phyloP scores from a whole-genome alignment of 352 stramenopile genomes.

The Pythium sp. region DNA sequence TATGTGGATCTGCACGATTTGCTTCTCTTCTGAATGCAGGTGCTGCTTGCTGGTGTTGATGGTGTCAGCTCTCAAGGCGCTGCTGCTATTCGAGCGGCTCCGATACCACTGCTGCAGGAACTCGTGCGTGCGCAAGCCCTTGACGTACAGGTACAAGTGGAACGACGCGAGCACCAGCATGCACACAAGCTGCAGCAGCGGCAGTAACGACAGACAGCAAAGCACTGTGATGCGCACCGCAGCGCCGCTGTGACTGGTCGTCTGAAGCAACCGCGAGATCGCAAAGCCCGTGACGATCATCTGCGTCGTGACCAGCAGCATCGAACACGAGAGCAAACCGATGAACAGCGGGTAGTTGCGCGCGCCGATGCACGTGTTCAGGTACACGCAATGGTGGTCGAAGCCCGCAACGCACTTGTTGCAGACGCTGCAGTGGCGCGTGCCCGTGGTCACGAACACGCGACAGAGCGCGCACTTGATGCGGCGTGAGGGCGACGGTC shows the following conservation, averaged over 20 bases:
- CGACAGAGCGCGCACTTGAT: conserved; percentile 38
- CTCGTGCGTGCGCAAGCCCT: conserved; percentile 51
- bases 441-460: conserved; percentile 36
- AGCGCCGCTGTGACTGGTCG: background rate
- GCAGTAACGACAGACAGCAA: conserved; percentile 34
- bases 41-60: background rate
- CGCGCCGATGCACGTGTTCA: conserved; percentile 93
- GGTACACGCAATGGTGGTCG: conserved; percentile 95
- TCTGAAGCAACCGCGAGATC: conserved; percentile 22
- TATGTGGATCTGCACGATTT: conserved; percentile 1
- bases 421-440: conserved; percentile 90
- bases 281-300: conserved; percentile 44
- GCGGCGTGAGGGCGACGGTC: conserved; percentile 12
- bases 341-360: conserved; percentile 68
- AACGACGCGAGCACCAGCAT: conserved; percentile 59
- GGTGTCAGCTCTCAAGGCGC: background rate
- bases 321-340: conserved; percentile 50
- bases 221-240: conserved; percentile 24
- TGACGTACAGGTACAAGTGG: conserved; percentile 58
- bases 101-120: conserved; percentile 39
- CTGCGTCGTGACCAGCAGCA: conserved; percentile 55
- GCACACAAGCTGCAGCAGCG: conserved; percentile 53
- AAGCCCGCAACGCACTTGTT: conserved; percentile 93
- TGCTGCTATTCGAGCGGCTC: conserved; percentile 2
- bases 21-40: background rate